Conservation (phyloP, 139 green algal species). For the Medakamo hakoo region DNA sequence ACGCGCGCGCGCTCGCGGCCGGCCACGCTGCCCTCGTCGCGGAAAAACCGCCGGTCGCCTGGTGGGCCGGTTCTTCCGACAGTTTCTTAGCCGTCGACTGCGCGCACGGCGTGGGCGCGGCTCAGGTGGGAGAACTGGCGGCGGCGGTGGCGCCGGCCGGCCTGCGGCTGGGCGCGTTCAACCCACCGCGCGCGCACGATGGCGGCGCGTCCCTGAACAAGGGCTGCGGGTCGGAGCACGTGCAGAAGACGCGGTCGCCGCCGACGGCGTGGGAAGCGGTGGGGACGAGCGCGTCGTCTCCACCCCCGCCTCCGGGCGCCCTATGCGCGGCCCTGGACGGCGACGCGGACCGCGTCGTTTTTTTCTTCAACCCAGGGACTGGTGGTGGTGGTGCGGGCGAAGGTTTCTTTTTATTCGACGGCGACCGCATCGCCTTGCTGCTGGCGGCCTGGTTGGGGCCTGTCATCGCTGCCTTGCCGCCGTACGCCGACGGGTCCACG, state of each 20-base stretch:
- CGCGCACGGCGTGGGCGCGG: slow-evolving; percentile 82
- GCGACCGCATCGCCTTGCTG: slow-evolving; percentile 83
- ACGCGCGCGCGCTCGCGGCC: slow-evolving; percentile 39
- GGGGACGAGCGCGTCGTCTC: slow-evolving; percentile 10
- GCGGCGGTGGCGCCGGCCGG: slow-evolving; percentile 16
- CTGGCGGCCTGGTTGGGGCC: slow-evolving; percentile 40
- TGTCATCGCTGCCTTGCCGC: slow-evolving; percentile 36
- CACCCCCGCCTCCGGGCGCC: slow-evolving; percentile 9
- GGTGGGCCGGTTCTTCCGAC: not conserved
- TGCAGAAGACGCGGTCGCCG: slow-evolving; percentile 74
- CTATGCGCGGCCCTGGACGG: slow-evolving; percentile 70
- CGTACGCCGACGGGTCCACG: not conserved
- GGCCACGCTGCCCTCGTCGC: slow-evolving; percentile 17
- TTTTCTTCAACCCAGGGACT: slow-evolving; percentile 38
- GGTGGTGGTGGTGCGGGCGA: not conserved
- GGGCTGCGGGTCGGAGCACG: slow-evolving; percentile 77
- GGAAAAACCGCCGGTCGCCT: slow-evolving; percentile 1
- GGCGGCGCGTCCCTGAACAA: slow-evolving; percentile 53
- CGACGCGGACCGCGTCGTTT: slow-evolving; percentile 92
- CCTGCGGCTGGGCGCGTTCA: slow-evolving; percentile 30
- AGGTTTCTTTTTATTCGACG: slow-evolving; percentile 84
- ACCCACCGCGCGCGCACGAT: slow-evolving; percentile 4
- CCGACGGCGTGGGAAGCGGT: slow-evolving; percentile 40
- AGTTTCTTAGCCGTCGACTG: slow-evolving; percentile 77
- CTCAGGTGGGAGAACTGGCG: slow-evolving; percentile 35